Conservation (phyloP, 768 basidiomycete genomes). For the Suillus luteus region DNA sequence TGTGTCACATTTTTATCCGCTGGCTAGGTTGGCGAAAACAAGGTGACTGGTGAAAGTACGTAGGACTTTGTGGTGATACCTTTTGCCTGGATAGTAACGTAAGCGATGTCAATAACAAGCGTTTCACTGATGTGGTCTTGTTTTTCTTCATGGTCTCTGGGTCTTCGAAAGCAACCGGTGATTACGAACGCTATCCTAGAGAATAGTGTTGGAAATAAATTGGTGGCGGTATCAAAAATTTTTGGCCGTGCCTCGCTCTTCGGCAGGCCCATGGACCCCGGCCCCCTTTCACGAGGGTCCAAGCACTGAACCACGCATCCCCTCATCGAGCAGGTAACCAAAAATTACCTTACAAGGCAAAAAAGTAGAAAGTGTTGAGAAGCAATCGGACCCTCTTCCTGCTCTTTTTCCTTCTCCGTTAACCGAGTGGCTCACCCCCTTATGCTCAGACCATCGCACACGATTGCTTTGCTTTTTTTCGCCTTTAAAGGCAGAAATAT, state of each 20-base stretch:
- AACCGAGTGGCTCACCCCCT: constrained; percentile 29
- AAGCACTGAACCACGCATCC: neutral
- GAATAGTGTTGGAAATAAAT: neutral
- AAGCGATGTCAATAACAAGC: neutral
- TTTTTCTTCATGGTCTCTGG: neutral
- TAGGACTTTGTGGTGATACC: neutral
- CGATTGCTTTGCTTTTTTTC: constrained; percentile 28
- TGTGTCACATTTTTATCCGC: neutral
- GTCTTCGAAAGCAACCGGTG: neutral
- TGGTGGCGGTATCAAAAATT: neutral
- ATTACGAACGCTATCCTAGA: neutral
- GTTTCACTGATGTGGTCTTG: neutral
- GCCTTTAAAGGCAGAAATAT: constrained; percentile 19
- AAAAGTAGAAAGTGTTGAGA: constrained; percentile 19
- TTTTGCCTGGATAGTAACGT: constrained; percentile 4
- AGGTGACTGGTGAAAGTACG: neutral
- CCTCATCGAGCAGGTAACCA: constrained; percentile 4
- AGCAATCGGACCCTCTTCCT: constrained; percentile 25
- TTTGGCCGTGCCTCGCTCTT: neutral
- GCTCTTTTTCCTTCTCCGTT: constrained; percentile 14
- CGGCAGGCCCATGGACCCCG: neutral
- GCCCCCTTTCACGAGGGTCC: neutral
- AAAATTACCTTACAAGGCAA: constrained; percentile 11
- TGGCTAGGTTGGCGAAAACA: neutral
- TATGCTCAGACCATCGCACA: constrained; percentile 17